Base-by-base conservation (phyloP, 1,284 basidiomycete species). In the Meripilus lineatus region DNA sequence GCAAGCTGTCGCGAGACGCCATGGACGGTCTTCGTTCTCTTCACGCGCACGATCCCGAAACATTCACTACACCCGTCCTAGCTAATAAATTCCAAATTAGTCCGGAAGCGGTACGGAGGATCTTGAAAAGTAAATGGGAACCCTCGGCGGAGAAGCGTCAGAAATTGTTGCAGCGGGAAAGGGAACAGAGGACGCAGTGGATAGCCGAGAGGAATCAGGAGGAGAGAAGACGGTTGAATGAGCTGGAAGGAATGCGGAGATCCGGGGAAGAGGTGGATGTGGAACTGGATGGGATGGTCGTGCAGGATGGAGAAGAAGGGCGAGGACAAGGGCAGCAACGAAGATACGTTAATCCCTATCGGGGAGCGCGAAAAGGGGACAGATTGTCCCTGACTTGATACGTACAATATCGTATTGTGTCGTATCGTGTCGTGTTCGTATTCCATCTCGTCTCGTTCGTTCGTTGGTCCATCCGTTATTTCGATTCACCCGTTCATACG, bases 1-100 rank as follows among this genome's bases (percentile, higher is more conserved):
- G 83, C 56, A 93, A 90, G 61, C 65, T 96, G 43, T 92, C 89
- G n/a, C 79, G 88, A 47, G 85, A 91, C 49, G 90, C 91, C 23
- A 96, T 96, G 92, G 84, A 88, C 46, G 84, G 84, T 23, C 61
- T 96, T 49, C 81, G 89, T 28, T 71, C 79, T 40, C 69, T 96
- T 50, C 79, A 94, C 63, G 62, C 66, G 30, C 62, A 81, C 37
- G 82, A 95, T 59, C 84, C 86, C 3, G 70, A 71, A 39, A 74
- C 67, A 25, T 93, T 88, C 66, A 76, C 75, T 21, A 85, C 83
- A 13, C 74, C 81, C 15, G 65, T 83, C 0, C 79, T 96, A 14
- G 81, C 89, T 17, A 74, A 84, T 47, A 79, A 79, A 57, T 96
- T 95, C 66, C 81, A 72, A 57, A 80, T 95, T 59, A 89, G 84